phyloP scores from a whole-genome alignment of 306 rosid genomes.

The Cajanus cajan region DNA sequence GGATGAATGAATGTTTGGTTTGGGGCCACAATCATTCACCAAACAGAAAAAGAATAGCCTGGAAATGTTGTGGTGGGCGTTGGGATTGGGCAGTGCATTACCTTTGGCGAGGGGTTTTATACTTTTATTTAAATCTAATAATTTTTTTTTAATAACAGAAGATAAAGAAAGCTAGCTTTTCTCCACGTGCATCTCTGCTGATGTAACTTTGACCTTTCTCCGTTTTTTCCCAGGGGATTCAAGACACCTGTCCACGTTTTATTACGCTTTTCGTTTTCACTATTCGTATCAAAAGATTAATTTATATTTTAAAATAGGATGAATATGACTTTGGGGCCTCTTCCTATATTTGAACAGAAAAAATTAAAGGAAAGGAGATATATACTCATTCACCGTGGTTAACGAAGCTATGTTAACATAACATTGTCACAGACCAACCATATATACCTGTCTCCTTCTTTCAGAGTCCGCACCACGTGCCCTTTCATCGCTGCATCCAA shows the following conservation, averaged over 20 bases:
- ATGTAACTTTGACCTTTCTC: not conserved
- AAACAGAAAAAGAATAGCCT: slow-evolving; percentile 18
- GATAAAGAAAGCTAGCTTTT: not conserved
- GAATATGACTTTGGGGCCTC: not conserved
- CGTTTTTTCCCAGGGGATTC: not conserved
- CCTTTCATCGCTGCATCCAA: slow-evolving; percentile 4
- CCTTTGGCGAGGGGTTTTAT: slow-evolving; percentile 4
- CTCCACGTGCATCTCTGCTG: slow-evolving; percentile 43
- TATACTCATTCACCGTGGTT: not conserved
- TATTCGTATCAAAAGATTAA: not conserved
- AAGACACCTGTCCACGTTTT: slow-evolving; percentile 48
- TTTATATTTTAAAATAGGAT: not conserved
- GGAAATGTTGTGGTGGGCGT: slow-evolving; percentile 1
- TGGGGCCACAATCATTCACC: slow-evolving; percentile 29
- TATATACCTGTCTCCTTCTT: not conserved
- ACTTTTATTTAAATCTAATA: too few species aligned
- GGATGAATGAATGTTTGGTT: slow-evolving; percentile 4
- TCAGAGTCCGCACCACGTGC: slow-evolving; percentile 26
- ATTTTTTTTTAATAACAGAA: not conserved
- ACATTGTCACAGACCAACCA: not conserved
- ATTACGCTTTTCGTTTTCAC: not conserved
- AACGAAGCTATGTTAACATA: not conserved
- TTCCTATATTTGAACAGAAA: not conserved
- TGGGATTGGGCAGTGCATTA: not conserved
- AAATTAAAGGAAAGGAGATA: not conserved